Evolutionary conservation across 306 rosid genomes (phyloP), one percentile per base, ranked within the genome.

Genomic region (Geum urbanum): DNA sequence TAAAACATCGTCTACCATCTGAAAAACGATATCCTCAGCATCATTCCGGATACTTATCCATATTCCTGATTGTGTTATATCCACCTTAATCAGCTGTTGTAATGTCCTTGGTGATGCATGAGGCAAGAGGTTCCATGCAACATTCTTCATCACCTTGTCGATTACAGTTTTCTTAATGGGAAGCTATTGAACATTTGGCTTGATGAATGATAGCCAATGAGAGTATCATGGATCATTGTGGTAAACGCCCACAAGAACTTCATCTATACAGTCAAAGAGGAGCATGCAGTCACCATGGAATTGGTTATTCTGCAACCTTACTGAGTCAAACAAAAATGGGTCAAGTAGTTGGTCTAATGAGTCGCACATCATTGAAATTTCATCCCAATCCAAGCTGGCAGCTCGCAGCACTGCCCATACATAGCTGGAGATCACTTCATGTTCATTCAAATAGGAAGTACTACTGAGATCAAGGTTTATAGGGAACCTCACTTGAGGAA

Each of bases 21-120:
- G 86, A 19, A 55, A 53, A 56, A 75, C 78, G 16, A 80, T 53
- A 35, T 78, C 84, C 81, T 85, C 83, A 47, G 48, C 64, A 66
- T 84, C 90, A 50, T 32, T 66, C 41, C 72, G 71, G 69, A 67
- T 66, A 72, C 80, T 72, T 51, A 85, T 66, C 98, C 98, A 88
- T 46, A 86, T 56, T 48, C 75, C 79, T 44, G 76, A 72, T 71
- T 72, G 75, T 40, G 45, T 73, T 8, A 88, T 64, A 82, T 85
- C 96, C 71, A 66, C 76, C 69, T 73, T 81, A 75, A 72, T 65
- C 52, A 81, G 80, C 78, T 85, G 69, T 15, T 81, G 78, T 66
- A 86, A 9, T 9, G 82, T 72, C 67, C 71, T 9, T 57, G 74
- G 72, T 55, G 78, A 72, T 67, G 78, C 63, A 66, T 46, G 77